Percentiles rank a stretch among this genome's conserved stretches.
phyloP scores from a whole-genome alignment of 306 rosid genomes.

The Ceratonia siliqua region DNA sequence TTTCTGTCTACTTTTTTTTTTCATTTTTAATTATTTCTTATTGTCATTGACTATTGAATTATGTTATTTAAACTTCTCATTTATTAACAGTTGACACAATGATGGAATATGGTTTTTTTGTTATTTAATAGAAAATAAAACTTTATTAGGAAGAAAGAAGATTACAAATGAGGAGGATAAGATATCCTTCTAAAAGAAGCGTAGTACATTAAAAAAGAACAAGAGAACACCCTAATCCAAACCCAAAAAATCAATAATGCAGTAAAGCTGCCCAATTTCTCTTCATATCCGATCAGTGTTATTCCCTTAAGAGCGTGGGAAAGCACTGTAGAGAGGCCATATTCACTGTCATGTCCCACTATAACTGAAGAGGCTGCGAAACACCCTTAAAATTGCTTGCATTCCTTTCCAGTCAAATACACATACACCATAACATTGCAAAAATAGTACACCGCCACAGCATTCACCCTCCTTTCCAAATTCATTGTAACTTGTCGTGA shows the following conservation, averaged over 20 bases:
- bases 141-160: background rate
- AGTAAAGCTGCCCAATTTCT: background rate
- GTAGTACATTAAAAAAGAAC: background rate
- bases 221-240: background rate
- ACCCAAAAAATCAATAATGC: background rate
- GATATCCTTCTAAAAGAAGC: background rate
- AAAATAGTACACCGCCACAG: no score
- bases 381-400: no score
- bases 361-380: no score
- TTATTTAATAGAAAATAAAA: no score
- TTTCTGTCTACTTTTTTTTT: no score
- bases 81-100: no score
- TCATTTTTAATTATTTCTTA: no score
- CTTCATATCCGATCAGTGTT: background rate
- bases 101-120: no score
- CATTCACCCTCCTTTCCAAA: background rate
- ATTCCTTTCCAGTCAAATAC: no score
- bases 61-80: no score
- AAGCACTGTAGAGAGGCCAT: background rate
- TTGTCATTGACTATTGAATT: background rate
- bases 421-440: no score
- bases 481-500: background rate
- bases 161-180: background rate
- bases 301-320: background rate
- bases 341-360: background rate